Base-by-base conservation (phyloP, 2,329 filamentous ascomycete species). In the Annulohypoxylon truncatum region DNA sequence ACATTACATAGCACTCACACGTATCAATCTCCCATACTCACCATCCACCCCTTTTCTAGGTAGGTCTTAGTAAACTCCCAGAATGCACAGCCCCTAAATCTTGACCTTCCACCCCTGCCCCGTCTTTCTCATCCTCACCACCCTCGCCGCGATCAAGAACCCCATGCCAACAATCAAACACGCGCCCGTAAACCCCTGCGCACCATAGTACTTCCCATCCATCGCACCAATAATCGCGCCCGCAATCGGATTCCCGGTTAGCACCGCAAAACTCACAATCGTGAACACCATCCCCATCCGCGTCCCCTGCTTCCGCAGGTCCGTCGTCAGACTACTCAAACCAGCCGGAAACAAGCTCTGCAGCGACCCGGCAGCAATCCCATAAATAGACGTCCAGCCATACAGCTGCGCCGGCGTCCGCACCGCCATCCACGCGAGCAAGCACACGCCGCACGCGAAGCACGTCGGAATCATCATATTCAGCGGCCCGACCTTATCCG, bases 341-440 rank as follows among this genome's bases (percentile, higher is more conserved):
- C 84, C 86, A 0, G 89, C 87, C 0, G 90, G 90, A 71, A 92
- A 92, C 9, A 93, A 74, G 5, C 84, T 84, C 77, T 92, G 90
- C 48, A 92, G 85, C 0, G 83, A 88, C 0, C 88, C 89, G 0
- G 84, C 87, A 1, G 84, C 84, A 50, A 92, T 81, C 1, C 91
- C 91, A 72, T 90, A 92, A 60, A 90, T 81, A 0, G 83, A 79
- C 0, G 86, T 80, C 83, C 91, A 93, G 0, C 80, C 82, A 72
- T 91, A 92, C 26, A 92, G 78, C 0, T 84, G 83, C 0, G 78
- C 51, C 0, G 83, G 75, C 13, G 78, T 78, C 1, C 75, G 66
- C 5, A 93, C 86, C 1, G 81, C 84, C 15, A 86, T 84, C 90
- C 90, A 92, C 69, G 79, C 81, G 63, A 86, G 85, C 15, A 85